Base-by-base conservation (phyloP, 2,329 filamentous ascomycete genomes). In the Apiospora pterosperma region DNA sequence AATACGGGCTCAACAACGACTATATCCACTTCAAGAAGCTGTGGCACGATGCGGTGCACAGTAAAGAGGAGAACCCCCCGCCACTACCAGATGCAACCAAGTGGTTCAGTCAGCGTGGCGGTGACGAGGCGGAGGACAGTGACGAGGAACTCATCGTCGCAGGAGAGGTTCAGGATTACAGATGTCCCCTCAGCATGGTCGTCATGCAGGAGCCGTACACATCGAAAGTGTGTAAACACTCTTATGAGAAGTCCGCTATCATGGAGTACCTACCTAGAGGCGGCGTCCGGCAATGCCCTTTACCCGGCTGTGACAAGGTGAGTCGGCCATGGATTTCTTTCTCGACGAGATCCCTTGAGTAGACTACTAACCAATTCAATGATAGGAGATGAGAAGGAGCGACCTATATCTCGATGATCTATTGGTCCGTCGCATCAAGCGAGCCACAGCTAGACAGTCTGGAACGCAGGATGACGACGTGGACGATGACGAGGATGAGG, bases 121-220 rank as follows among this genome's bases (percentile, higher is more conserved):
- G 70, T 1, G 77, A 70, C 1, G 77, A 69, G 3, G 81, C 76
- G 3, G 82, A 84, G 1, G 87, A 86, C 5, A 83, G 84, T 19
- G 89, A 90, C 63, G 89, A 91, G 23, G 91, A 94, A 48, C 81
- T 94, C 28, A 84, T 89, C 1, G 84, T 94, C 36, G 84, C 86
- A 34, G 82, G 85, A 60, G 87, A 88, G 67, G 85, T 83, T 5
- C 82, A 88, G 62, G 90, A 86, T 74, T 85, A 90, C 36, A 89
- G 86, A 70, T 94, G 91, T 71, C 90, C 90, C 0, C 75, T 94
- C 23, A 90, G 90, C 0, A 79, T 93, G 68, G 80, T 81, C 62
- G 80, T 84, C 55, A 88, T 92, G 79, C 78, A 80, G 48, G 84
- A 92, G 62, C 91, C 91, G 0, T 88, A 86, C 71, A 91, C 85